Evolutionary conservation across 2,329 filamentous ascomycete genomes (phyloP), one percentile per base, ranked within the genome.

Genomic region (Corniculantispora saksenae): DNA sequence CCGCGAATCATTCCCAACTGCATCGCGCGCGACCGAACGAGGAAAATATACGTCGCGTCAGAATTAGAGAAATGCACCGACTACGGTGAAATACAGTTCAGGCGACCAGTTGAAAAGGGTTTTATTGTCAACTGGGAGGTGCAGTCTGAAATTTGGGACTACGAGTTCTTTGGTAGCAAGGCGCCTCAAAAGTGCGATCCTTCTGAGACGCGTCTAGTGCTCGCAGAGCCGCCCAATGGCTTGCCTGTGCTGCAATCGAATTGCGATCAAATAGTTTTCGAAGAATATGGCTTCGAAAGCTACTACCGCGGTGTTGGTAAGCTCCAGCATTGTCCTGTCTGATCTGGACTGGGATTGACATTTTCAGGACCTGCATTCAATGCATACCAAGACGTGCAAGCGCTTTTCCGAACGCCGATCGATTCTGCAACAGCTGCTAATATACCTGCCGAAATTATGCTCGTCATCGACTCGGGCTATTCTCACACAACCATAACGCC

Each of bases 51-150:
- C 72, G 86, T 97, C 66, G 94, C 87, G 17, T 88, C 91, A 0
- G 91, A 97, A 70, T 81, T 97, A 1, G 86, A 89, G 10, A 84
- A 87, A 65, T 96, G 94, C 77, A 89, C 85, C 69, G 94, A 99
- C 74, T 97, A 93, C 80, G 93, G 93, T 69, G 94, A 97, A 76
- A 87, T 96, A 23, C 85, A 87, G 10, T 97, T 97, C 72, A 87
- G 94, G 1, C 84, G 94, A 0, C 95, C 95, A 0, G 91, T 98
- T 1, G 95, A 99, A 77, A 96, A 94, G 77, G 95, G 95, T 9
- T 98, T 92, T 74, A 84, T 98, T 58, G 94, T 98, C 67, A 97
- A 94, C 74, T 99, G 95, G 95, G 95, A 99, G 77, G 90, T 91
- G 0, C 88, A 99, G 80, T 94, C 92, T 78, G 94, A 95, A 73